Percentiles rank a stretch among this genome's conserved stretches.
phyloP scores from a whole-genome alignment of 2,329 filamentous ascomycete species.

The Trichoderma lentiforme region DNA sequence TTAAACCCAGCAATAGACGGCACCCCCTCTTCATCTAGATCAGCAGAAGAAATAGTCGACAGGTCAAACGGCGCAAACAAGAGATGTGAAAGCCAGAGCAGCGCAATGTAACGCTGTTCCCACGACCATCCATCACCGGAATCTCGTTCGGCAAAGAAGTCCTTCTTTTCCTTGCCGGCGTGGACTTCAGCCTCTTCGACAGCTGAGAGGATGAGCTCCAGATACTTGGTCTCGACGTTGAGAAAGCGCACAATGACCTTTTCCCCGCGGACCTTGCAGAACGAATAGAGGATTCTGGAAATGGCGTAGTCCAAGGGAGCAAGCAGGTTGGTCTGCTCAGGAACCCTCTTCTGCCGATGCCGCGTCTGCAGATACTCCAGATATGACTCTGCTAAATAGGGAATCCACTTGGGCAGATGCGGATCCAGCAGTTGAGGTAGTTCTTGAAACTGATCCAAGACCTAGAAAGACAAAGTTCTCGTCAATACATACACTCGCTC shows the following conservation, averaged over 20 bases:
- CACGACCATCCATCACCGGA: slow-evolving; percentile 55
- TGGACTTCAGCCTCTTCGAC: slow-evolving; percentile 59
- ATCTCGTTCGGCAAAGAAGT: background rate
- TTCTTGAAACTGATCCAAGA: slow-evolving; percentile 89
- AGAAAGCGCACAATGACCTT: slow-evolving; percentile 91
- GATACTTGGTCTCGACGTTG: slow-evolving; percentile 80
- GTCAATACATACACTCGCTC: background rate
- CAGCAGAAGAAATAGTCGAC: slow-evolving; percentile 70
- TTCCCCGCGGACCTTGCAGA: slow-evolving; percentile 91
- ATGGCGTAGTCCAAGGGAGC: slow-evolving; percentile 66
- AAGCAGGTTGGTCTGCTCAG: slow-evolving; percentile 39
- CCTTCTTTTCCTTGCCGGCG: background rate
- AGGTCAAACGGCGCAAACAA: slow-evolving; percentile 88
- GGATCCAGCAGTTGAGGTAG: slow-evolving; percentile 90
- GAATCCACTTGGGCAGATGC: slow-evolving; percentile 71
- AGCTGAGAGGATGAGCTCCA: slow-evolving; percentile 74
- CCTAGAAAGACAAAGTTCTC: slow-evolving; percentile 28
- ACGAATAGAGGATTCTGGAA: slow-evolving; percentile 76
- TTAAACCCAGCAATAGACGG: slow-evolving; percentile 46
- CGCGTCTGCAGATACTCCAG: slow-evolving; percentile 58
- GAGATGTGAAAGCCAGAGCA: slow-evolving; percentile 84
- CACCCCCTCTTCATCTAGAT: slow-evolving; percentile 45
- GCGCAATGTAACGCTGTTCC: slow-evolving; percentile 83
- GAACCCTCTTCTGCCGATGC: slow-evolving; percentile 37
- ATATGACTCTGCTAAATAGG: slow-evolving; percentile 71